Percentiles rank a stretch among this genome's conserved stretches.
These are phyloP conservation scores for Puccinia hordei DNA, from an alignment of 1,284 basidiomycete species.

Conservation along the genomic window DNA sequence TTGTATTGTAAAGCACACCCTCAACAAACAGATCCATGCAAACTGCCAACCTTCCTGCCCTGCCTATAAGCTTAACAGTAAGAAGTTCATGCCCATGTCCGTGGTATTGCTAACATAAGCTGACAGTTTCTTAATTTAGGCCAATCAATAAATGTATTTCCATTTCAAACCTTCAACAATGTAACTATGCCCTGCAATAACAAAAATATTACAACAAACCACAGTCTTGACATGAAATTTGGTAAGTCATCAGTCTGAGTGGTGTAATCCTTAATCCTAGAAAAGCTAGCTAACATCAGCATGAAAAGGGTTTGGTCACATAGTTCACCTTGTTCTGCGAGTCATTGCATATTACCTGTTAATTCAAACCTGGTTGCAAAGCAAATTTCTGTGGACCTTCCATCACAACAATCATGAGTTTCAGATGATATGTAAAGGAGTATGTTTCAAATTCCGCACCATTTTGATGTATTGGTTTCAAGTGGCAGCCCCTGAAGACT, in stretches of 20 bases:
- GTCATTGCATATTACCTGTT: background rate
- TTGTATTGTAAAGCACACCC: background rate
- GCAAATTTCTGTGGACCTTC: background rate
- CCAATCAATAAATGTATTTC: background rate
- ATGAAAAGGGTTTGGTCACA: background rate
- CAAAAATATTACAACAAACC: background rate
- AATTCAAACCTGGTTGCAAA: background rate
- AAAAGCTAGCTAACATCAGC: background rate
- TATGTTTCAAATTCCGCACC: background rate
- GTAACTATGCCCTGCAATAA: background rate
- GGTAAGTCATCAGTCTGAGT: background rate
- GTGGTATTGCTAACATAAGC: too few relatives aligned
- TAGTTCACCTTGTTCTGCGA: background rate
- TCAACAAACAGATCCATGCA: background rate
- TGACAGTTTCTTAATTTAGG: background rate
- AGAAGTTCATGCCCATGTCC: background rate
- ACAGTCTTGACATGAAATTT: background rate
- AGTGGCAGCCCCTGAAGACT: background rate
- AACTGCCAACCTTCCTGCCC: background rate
- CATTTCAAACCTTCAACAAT: background rate
- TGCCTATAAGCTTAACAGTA: conserved; percentile 1
- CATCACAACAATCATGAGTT: background rate
- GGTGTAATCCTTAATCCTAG: background rate
- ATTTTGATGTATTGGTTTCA: background rate
- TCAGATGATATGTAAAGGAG: background rate